Base-by-base conservation (phyloP, 345 rosid genomes). In the Salix koriyanagi region DNA sequence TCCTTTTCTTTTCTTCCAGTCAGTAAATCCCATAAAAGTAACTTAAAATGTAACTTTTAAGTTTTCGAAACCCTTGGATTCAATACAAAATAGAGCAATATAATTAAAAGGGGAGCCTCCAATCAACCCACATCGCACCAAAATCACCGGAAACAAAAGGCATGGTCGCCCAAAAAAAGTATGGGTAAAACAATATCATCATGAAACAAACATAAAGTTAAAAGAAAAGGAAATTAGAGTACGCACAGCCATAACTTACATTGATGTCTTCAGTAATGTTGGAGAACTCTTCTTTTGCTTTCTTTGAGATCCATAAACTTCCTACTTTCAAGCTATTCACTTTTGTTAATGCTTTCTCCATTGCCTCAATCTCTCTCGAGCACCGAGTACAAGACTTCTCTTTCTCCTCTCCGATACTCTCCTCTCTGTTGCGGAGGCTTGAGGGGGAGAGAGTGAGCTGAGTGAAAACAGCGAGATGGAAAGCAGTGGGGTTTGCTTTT, bases 281-380 rank as follows among this genome's bases (percentile, higher is more conserved):
- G 41, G 92, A 83, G 83, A 95, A 75, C 87, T 95, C 99, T 75
- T 89, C 92, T 82, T 91, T 93, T 66, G 99, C 99, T 85, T 90
- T 91, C 87, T 89, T 95, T 1, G 99, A 90, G 88, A 95, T 90
- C 99, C 99, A 95, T 5, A 86, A 86, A 70, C 91, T 79, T 48
- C 96, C 91, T 3, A 91, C 90, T 79, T 91, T 96, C 44, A 96
- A 88, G 91, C 98, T 93, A 79, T 85, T 84, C 65, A 96, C 97
- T 85, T 87, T 93, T 41, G 98, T 90, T 36, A 96, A 76, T 11
- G 98, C 99, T 73, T 87, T 93, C 90, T 96, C 99, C 99, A 96
- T 93, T 79, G 56, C 62, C 74, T 52, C 71, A 42, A 42, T 66
- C 67, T 54, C 36, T 39, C 71, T 61, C 75, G 73, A 18, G 26